These are phyloP conservation scores for Allium cepa DNA, from an alignment of 106 monocot species.

Conservation along the genomic window DNA sequence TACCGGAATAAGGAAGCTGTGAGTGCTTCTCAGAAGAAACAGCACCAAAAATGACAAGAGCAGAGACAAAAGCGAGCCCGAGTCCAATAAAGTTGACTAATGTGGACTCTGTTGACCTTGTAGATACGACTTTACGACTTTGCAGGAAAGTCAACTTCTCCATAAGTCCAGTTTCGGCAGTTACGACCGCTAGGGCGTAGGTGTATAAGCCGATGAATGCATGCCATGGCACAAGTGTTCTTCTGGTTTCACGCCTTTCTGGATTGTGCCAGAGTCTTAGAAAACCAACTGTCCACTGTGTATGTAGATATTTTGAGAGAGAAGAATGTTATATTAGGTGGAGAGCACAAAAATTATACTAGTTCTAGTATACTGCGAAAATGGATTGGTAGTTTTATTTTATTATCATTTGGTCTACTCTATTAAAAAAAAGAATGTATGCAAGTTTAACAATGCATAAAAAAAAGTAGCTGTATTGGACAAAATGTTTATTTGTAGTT, in stretches of 20 bases:
- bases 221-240: slow-evolving; percentile 47
- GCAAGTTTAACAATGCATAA: no score
- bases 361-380: no score
- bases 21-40: slow-evolving; percentile 19
- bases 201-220: slow-evolving; percentile 54
- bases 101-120: slow-evolving; percentile 24
- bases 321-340: background rate
- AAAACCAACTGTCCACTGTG: slow-evolving; percentile 56
- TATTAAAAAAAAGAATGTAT: no score
- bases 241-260: slow-evolving; percentile 29
- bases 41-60: slow-evolving; percentile 40
- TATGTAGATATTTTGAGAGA: background rate
- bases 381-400: no score
- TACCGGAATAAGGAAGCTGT: background rate
- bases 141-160: slow-evolving; percentile 76
- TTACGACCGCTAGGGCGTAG: slow-evolving; percentile 43
- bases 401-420: no score
- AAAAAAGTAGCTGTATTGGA: no score
- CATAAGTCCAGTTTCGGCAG: slow-evolving; percentile 60
- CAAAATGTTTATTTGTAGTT: no score
- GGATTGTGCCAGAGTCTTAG: slow-evolving; percentile 37
- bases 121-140: slow-evolving; percentile 8
- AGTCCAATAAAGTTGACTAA: slow-evolving; percentile 52
- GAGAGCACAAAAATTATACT: no score
- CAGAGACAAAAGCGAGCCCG: slow-evolving; percentile 36